phyloP scores from a whole-genome alignment of 352 stramenopile genomes.

The Pythium phragmiticola region DNA sequence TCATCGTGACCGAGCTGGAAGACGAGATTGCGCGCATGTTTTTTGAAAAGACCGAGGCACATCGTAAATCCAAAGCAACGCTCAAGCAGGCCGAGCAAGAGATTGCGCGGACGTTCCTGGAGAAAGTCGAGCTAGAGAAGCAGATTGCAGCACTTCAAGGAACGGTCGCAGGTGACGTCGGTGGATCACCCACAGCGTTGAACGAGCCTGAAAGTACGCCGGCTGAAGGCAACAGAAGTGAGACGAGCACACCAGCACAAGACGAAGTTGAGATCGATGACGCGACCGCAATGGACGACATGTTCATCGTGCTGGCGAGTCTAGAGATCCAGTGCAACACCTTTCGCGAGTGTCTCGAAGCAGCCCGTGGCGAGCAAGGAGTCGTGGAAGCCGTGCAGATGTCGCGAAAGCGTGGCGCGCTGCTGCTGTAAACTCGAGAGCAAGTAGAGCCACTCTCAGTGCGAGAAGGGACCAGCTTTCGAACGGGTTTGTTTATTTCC shows the following conservation, averaged over 20 bases:
- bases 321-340: slow-evolving; percentile 69
- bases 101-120: slow-evolving; percentile 48
- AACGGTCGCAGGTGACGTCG: not conserved
- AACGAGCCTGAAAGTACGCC: not conserved
- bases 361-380: slow-evolving; percentile 36
- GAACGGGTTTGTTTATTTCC: slow-evolving; percentile 3
- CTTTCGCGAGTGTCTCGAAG: slow-evolving; percentile 49
- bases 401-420: slow-evolving; percentile 26
- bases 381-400: slow-evolving; percentile 28
- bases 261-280: slow-evolving; percentile 11
- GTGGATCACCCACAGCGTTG: not conserved
- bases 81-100: slow-evolving; percentile 59
- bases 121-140: slow-evolving; percentile 57
- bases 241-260: not conserved
- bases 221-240: not conserved
- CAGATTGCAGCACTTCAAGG: slow-evolving; percentile 12
- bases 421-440: slow-evolving; percentile 21
- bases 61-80: slow-evolving; percentile 51
- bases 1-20: slow-evolving; percentile 47
- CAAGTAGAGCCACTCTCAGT: not conserved
- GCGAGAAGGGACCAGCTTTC: slow-evolving; percentile 1
- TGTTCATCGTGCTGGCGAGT: slow-evolving; percentile 63
- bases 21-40: slow-evolving; percentile 53
- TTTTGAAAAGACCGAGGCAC: slow-evolving; percentile 46
- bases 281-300: slow-evolving; percentile 39